Evolutionary conservation across 768 basidiomycete genomes (phyloP).

Genomic region (Lyophyllum decastes): DNA sequence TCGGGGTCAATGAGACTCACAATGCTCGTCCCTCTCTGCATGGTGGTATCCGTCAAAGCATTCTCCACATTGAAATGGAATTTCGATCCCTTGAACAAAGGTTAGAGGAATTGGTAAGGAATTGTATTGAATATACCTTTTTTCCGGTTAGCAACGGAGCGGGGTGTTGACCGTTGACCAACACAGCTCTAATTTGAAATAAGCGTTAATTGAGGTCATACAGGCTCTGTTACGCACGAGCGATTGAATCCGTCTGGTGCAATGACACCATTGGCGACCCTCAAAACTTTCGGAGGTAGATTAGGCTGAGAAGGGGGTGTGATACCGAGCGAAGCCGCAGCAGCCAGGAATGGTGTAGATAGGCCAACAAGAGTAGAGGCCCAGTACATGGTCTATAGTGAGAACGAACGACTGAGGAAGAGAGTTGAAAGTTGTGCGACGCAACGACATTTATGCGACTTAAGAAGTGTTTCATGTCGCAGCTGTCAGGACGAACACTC

Average conservation of each 20-base stretch:
- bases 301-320: conserved; percentile 9
- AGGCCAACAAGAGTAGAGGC: not conserved
- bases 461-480: not conserved
- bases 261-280: conserved; percentile 22
- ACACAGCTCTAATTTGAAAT: conserved; percentile 20
- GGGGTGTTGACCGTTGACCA: conserved; percentile 30
- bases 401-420: not conserved
- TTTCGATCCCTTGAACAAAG: conserved; percentile 30
- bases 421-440: not conserved
- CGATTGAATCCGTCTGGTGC: conserved; percentile 25
- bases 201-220: not conserved
- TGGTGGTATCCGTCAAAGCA: conserved; percentile 34
- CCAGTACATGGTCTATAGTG: conserved; percentile 1
- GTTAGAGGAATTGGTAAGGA: not conserved
- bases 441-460: not conserved
- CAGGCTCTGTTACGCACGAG: conserved; percentile 7
- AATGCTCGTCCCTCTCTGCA: conserved; percentile 41
- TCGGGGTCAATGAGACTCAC: conserved; percentile 23
- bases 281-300: conserved; percentile 15
- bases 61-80: conserved; percentile 45
- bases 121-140: conserved; percentile 23
- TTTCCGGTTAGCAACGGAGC: conserved; percentile 36
- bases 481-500: not conserved
- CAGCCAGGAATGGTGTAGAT: conserved; percentile 4
- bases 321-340: conserved; percentile 11